Evolutionary conservation across 805 yeast genomes (phyloP).

Genomic region (Yarrowia sp.): DNA sequence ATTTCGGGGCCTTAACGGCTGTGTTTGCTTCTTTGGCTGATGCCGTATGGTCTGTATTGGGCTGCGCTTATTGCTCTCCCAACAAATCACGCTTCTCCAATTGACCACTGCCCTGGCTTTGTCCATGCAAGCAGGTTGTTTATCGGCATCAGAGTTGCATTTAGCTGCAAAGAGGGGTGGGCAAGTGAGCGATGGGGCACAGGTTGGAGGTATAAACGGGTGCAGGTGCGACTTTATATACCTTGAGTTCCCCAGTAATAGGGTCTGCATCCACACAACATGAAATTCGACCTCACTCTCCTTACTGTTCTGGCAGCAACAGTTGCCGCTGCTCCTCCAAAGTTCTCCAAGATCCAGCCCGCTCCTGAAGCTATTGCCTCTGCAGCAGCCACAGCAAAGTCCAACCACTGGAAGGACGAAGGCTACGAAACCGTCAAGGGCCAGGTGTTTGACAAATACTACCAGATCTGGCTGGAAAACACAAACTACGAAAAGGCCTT

Average conservation of each 20-base stretch:
- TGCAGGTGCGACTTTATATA: background rate
- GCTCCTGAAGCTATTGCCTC: constrained; percentile 35
- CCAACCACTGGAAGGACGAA: constrained; percentile 37
- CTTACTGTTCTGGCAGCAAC: background rate
- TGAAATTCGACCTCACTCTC: constrained; percentile 4
- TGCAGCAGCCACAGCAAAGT: constrained; percentile 41
- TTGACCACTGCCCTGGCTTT: constrained; percentile 4
- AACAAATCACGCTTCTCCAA: background rate
- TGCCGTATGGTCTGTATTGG: background rate
- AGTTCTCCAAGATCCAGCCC: constrained; percentile 34
- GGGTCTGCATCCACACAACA: background rate
- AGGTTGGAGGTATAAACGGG: background rate
- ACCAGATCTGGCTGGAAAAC: constrained; percentile 51
- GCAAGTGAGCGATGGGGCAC: background rate
- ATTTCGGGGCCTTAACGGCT: background rate
- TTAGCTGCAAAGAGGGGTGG: constrained; percentile 2
- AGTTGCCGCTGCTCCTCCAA: background rate
- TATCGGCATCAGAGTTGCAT: background rate
- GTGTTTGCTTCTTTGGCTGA: background rate
- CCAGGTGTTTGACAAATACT: constrained; percentile 43
- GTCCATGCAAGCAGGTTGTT: background rate
- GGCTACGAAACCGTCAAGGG: constrained; percentile 42
- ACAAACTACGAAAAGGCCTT: constrained; percentile 52
- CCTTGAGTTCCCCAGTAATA: too few relatives aligned
- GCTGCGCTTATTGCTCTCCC: background rate